Evolutionary conservation across 768 basidiomycete genomes (phyloP).

Genomic region (Butyriboletus loyo): DNA sequence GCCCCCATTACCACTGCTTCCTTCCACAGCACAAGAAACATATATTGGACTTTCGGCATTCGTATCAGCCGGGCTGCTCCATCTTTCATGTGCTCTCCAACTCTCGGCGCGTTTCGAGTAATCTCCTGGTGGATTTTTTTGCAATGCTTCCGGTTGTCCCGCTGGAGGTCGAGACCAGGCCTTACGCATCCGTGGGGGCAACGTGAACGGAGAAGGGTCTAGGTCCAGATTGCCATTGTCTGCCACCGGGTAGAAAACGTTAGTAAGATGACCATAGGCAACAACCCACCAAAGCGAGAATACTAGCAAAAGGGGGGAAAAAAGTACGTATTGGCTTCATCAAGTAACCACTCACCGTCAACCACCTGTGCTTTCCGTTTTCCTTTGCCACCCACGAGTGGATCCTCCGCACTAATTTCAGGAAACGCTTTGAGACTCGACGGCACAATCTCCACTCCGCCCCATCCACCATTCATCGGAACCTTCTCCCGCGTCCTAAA

Average conservation of each 20-base stretch:
- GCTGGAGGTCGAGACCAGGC: constrained; percentile 30
- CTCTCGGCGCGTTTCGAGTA: background rate
- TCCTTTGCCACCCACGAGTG: constrained; percentile 7
- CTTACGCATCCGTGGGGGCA: constrained; percentile 69
- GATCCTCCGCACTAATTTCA: constrained; percentile 8
- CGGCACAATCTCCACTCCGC: constrained; percentile 57
- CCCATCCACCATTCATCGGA: constrained; percentile 57
- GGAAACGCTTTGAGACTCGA: constrained; percentile 21
- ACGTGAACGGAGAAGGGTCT: constrained; percentile 17
- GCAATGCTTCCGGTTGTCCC: background rate
- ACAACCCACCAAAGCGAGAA: background rate
- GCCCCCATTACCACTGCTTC: background rate
- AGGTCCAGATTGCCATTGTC: constrained; percentile 15
- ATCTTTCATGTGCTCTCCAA: constrained; percentile 18
- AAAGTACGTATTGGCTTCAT: background rate
- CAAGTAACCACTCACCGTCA: constrained; percentile 21
- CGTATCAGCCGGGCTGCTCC: constrained; percentile 18
- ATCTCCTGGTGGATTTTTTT: background rate
- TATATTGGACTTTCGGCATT: constrained; percentile 22
- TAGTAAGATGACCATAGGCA: background rate
- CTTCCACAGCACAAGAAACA: constrained; percentile 6
- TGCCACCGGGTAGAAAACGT: background rate
- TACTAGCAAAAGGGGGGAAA: background rate
- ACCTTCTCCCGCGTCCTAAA: constrained; percentile 59
- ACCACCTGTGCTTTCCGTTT: constrained; percentile 17